Conservation (phyloP, 768 basidiomycete genomes). For the Naematelia aurantialba region DNA sequence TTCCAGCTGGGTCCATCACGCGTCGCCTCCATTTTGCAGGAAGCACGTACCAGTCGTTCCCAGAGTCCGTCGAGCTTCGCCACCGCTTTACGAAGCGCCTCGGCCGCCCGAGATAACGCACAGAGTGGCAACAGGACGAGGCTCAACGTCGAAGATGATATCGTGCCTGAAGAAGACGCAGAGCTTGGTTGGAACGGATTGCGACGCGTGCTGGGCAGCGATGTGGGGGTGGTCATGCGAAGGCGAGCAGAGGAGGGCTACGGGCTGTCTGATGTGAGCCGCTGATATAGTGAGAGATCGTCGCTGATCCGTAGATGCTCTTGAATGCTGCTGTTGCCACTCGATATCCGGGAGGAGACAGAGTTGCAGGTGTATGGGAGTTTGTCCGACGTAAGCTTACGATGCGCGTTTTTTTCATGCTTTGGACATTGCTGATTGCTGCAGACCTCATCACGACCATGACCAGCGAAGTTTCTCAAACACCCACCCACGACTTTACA, state of each 20-base stretch:
- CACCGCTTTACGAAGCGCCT: slow-evolving; percentile 6
- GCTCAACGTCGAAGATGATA: slow-evolving; percentile 5
- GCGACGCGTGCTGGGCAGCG: slow-evolving; percentile 23
- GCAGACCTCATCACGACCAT: neutral
- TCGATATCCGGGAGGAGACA: slow-evolving; percentile 29
- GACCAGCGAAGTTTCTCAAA: neutral
- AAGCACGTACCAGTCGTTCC: slow-evolving; percentile 14
- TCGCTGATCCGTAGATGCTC: slow-evolving; percentile 31
- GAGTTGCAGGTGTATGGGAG: slow-evolving; percentile 39
- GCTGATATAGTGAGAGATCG: neutral
- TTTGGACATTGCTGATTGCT: neutral
- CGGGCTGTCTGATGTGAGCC: slow-evolving; percentile 43
- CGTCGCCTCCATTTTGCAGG: slow-evolving; percentile 5
- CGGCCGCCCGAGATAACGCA: slow-evolving; percentile 3
- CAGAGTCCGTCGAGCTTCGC: slow-evolving; percentile 9
- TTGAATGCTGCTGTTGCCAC: slow-evolving; percentile 43
- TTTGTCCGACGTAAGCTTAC: slow-evolving; percentile 43
- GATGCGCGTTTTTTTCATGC: too few species aligned
- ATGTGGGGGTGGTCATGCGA: slow-evolving; percentile 41
- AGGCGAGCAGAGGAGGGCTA: slow-evolving; percentile 44
- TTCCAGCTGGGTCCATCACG: slow-evolving; percentile 32
- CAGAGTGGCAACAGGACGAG: neutral
- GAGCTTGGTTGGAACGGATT: slow-evolving; percentile 22
- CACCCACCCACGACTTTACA: slow-evolving; percentile 10
- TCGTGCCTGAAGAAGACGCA: slow-evolving; percentile 18